Conservation (phyloP, 2,329 filamentous ascomycete genomes). For the Diaporthe amygdali region DNA sequence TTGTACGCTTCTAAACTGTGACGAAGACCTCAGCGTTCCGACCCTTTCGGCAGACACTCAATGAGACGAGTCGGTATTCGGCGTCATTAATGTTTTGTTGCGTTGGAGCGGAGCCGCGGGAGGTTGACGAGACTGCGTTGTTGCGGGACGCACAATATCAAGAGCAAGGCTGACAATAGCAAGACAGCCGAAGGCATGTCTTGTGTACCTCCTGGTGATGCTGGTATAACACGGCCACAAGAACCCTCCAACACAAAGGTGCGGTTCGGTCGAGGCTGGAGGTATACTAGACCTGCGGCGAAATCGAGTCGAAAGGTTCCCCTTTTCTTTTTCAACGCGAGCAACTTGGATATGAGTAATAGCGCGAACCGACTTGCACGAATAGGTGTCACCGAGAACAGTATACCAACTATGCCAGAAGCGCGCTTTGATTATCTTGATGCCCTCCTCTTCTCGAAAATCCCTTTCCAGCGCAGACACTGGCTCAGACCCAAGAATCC, state of each 20-base stretch:
- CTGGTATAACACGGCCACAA: neutral
- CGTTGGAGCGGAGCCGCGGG: neutral
- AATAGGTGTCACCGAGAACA: neutral
- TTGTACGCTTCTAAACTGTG: neutral
- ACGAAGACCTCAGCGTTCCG: neutral
- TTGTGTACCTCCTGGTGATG: neutral
- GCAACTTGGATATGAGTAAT: neutral
- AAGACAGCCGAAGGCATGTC: neutral
- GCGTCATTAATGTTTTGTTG: neutral
- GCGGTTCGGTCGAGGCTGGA: neutral
- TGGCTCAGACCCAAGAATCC: neutral
- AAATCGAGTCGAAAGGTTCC: neutral
- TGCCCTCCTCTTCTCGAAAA: neutral
- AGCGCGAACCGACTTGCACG: neutral
- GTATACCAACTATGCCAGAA: neutral
- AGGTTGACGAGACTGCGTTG: neutral
- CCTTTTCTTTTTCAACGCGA: neutral
- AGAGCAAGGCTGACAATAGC: constrained; percentile 13
- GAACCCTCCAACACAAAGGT: neutral
- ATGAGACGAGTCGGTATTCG: neutral
- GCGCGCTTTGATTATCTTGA: neutral
- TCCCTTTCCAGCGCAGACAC: neutral
- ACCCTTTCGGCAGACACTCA: neutral
- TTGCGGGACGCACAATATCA: constrained; percentile 9
- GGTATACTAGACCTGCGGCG: neutral